A percentile compares a stretch with the other conserved stretches of the same genome.
Conservation (phyloP, 2,329 filamentous ascomycete genomes). For the Emergomyces orientalis region DNA sequence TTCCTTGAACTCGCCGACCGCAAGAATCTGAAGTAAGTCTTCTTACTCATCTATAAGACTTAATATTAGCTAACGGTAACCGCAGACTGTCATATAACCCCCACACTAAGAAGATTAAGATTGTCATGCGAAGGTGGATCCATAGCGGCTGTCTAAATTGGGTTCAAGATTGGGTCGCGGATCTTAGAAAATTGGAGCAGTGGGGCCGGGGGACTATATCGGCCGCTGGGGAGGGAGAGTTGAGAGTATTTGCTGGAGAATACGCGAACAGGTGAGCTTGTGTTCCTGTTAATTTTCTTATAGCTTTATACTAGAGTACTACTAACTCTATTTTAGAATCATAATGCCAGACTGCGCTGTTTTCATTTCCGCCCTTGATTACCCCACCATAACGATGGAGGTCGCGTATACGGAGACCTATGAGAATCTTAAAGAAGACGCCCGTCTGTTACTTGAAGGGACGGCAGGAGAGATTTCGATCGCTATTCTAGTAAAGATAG, state of each 20-base stretch:
- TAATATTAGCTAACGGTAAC: not conserved
- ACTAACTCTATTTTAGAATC: conserved; percentile 1
- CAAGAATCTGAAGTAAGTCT: conserved; percentile 3
- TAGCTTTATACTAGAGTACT: not conserved
- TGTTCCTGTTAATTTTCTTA: not conserved
- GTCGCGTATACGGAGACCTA: not conserved
- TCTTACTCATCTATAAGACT: not conserved
- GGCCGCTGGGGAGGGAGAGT: not conserved
- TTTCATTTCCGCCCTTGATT: not conserved
- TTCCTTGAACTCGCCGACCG: conserved; percentile 2
- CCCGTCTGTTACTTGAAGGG: not conserved
- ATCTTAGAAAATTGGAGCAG: not conserved
- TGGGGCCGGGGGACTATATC: not conserved
- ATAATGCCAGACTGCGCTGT: not conserved
- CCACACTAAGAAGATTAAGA: not conserved
- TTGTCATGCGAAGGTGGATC: not conserved
- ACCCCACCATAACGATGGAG: not conserved
- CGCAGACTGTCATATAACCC: not conserved
- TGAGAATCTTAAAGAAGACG: not conserved
- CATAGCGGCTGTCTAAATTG: conserved; percentile 1
- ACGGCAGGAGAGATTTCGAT: not conserved
- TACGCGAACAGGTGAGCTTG: not conserved
- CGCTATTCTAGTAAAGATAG: not conserved
- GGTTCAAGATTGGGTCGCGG: not conserved
- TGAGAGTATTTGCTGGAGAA: conserved; percentile 1